phyloP scores from a whole-genome alignment of 352 stramenopile genomes.

The Pythium phragmiticola region DNA sequence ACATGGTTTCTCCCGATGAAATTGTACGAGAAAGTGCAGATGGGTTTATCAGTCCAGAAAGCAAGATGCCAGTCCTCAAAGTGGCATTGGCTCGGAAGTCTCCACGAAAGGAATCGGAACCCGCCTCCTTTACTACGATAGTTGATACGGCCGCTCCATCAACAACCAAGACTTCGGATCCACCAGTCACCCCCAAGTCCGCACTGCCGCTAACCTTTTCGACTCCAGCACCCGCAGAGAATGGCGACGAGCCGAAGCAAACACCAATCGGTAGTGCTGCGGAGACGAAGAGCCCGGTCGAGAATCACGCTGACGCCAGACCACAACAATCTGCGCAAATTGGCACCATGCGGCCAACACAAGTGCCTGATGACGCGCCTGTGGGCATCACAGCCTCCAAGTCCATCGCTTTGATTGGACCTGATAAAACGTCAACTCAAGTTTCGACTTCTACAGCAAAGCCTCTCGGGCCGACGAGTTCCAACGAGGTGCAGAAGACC shows the following conservation, averaged over 20 bases:
- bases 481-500: neutral
- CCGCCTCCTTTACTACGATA: neutral
- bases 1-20: conserved; percentile 31
- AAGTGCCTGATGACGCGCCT: neutral
- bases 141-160: neutral
- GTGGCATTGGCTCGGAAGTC: conserved; percentile 8
- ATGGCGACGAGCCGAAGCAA: neutral
- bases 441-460: neutral
- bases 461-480: neutral
- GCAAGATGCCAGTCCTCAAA: conserved; percentile 12
- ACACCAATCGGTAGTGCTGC: neutral
- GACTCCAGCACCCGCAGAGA: neutral
- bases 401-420: neutral
- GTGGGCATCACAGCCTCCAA: neutral
- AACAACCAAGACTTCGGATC: neutral
- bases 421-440: neutral
- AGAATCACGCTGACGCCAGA: neutral
- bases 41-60: conserved; percentile 29
- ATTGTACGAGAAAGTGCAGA: conserved; percentile 62
- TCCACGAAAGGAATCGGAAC: conserved; percentile 7
- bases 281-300: neutral
- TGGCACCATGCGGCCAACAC: neutral
- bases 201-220: neutral
- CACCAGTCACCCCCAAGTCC: neutral
- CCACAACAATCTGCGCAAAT: neutral